Evolutionary conservation across 2,329 filamentous ascomycete genomes (phyloP).

Genomic region (Penicillium sp.): DNA sequence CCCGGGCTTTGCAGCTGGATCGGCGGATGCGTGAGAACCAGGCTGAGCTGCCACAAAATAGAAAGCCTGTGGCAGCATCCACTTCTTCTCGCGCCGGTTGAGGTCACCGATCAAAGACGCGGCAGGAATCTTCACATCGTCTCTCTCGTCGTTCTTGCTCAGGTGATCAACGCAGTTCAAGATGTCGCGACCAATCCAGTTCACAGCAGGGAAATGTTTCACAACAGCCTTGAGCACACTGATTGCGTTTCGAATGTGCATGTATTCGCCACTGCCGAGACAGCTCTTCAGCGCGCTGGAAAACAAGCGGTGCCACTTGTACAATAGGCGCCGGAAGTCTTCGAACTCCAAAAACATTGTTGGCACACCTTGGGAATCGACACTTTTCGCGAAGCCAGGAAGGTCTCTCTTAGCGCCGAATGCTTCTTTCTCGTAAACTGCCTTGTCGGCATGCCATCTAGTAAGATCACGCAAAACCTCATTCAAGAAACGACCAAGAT

Average conservation of each 20-base stretch:
- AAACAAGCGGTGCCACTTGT: slow-evolving; percentile 85
- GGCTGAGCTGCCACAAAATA: slow-evolving; percentile 33
- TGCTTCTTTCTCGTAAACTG: slow-evolving; percentile 78
- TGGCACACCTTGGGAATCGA: slow-evolving; percentile 70
- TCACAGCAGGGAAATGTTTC: slow-evolving; percentile 81
- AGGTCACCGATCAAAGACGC: slow-evolving; percentile 52
- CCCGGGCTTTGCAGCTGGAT: slow-evolving; percentile 29
- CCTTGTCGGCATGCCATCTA: slow-evolving; percentile 77
- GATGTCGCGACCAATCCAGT: slow-evolving; percentile 71
- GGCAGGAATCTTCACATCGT: slow-evolving; percentile 52
- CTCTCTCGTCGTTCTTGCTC: slow-evolving; percentile 47
- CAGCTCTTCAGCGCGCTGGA: slow-evolving; percentile 78
- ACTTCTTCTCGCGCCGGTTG: slow-evolving; percentile 50
- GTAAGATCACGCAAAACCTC: slow-evolving; percentile 77
- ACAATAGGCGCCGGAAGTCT: slow-evolving; percentile 79
- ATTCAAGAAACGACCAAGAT: slow-evolving; percentile 87
- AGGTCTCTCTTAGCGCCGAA: slow-evolving; percentile 65
- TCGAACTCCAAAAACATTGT: slow-evolving; percentile 75
- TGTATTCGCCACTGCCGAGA: slow-evolving; percentile 82
- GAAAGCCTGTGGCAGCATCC: slow-evolving; percentile 51
- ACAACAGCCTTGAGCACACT: slow-evolving; percentile 79
- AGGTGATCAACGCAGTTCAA: slow-evolving; percentile 45
- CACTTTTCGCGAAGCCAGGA: slow-evolving; percentile 73
- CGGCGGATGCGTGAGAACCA: slow-evolving; percentile 25
- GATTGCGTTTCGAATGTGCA: slow-evolving; percentile 96